Evolutionary conservation across 345 rosid genomes (phyloP).

Genomic region (Aegle marmelos): DNA sequence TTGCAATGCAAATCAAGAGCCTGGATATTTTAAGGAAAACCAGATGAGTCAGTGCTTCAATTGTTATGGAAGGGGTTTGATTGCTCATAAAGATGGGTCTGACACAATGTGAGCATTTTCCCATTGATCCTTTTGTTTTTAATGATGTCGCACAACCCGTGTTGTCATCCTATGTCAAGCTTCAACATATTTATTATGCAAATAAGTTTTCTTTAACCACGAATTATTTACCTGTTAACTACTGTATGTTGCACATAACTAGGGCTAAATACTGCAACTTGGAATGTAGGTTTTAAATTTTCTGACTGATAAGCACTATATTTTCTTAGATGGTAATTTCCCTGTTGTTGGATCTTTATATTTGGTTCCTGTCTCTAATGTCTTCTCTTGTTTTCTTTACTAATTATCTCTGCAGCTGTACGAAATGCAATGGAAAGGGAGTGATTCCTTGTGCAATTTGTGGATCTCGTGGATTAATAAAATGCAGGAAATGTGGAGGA

Average conservation of each 20-base stretch:
- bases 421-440: conserved; percentile 73
- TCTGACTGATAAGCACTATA: neutral
- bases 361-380: neutral
- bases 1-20: conserved; percentile 79
- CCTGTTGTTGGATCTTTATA: neutral
- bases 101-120: conserved; percentile 64
- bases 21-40: conserved; percentile 73
- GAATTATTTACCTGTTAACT: neutral
- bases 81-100: conserved; percentile 93
- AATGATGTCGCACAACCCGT: neutral
- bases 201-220: neutral
- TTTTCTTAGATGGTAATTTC: neutral
- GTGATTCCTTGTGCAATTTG: conserved; percentile 75
- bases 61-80: conserved; percentile 89
- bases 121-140: neutral
- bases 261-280: neutral
- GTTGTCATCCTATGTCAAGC: neutral
- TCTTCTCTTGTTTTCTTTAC: neutral
- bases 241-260: neutral
- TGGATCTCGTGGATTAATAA: conserved; percentile 79
- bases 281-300: neutral
- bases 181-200: neutral
- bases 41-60: conserved; percentile 59
- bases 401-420: conserved; percentile 47
- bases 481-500: conserved; percentile 62